Conservation (phyloP, 352 stramenopile species). For the Albugo laibachii region DNA sequence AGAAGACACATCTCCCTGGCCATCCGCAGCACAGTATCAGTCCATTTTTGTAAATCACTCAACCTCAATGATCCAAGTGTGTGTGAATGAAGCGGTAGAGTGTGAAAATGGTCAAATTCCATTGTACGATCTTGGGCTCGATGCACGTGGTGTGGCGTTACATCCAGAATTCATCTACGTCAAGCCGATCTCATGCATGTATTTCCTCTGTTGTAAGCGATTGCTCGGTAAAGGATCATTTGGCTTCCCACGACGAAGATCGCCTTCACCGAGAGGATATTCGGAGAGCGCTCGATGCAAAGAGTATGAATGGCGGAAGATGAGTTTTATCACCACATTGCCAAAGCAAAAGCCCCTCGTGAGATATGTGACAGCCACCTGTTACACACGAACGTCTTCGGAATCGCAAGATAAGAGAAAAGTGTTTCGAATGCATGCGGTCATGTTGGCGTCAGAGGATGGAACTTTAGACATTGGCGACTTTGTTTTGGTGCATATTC, state of each 20-base stretch:
- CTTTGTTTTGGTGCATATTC: constrained; percentile 58
- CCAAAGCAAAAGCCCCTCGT: constrained; percentile 56
- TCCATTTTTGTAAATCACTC: not conserved
- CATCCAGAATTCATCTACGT: constrained; percentile 66
- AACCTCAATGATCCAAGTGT: no score
- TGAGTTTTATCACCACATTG: constrained; percentile 56
- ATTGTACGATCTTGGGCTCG: constrained; percentile 46
- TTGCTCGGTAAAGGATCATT: constrained; percentile 51
- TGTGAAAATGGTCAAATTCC: constrained; percentile 15
- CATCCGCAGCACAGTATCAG: constrained; percentile 44
- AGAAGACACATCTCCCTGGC: constrained; percentile 47
- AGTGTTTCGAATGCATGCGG: constrained; percentile 59
- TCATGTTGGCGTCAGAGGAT: constrained; percentile 36
- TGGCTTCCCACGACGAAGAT: constrained; percentile 40
- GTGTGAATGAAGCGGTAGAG: not conserved
- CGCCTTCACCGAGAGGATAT: no score
- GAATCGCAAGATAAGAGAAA: constrained; percentile 9
- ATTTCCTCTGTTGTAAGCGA: constrained; percentile 41
- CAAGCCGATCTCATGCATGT: constrained; percentile 49
- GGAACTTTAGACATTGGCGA: constrained; percentile 25
- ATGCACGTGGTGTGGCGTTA: constrained; percentile 40
- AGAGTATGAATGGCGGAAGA: constrained; percentile 67
- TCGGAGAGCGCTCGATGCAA: constrained; percentile 13
- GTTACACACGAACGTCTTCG: constrained; percentile 22
- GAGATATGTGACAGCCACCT: constrained; percentile 58